Conservation (phyloP, 2,329 filamentous ascomycete species). For the Ophiostoma montium region DNA sequence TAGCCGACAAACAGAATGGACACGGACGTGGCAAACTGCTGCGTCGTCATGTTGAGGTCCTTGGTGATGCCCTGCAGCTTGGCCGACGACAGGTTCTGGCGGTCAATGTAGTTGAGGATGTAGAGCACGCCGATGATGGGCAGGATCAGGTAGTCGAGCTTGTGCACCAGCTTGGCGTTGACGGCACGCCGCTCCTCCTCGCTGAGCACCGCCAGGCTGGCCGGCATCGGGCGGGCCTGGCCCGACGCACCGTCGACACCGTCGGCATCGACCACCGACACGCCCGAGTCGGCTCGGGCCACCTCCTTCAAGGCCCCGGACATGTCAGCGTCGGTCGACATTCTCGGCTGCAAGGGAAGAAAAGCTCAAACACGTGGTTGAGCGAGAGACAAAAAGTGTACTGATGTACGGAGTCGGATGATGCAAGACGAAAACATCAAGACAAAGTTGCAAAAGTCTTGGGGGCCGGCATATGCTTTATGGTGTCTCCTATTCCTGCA, state of each 20-base stretch:
- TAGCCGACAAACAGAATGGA: constrained; percentile 38
- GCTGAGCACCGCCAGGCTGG: background rate
- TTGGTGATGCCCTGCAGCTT: constrained; percentile 30
- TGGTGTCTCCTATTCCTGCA: too few relatives aligned
- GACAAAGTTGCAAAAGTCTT: too few relatives aligned
- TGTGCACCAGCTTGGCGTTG: constrained; percentile 22
- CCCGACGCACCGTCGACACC: too few relatives aligned
- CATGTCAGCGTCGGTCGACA: background rate
- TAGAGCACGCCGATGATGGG: constrained; percentile 49
- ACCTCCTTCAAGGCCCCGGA: background rate
- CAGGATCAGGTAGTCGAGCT: constrained; percentile 45
- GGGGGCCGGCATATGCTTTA: too few relatives aligned
- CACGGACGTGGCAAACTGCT: constrained; percentile 26
- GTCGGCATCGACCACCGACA: background rate
- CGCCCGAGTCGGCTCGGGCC: background rate
- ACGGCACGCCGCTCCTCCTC: background rate
- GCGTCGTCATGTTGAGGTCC: constrained; percentile 26
- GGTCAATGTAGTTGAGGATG: constrained; percentile 47
- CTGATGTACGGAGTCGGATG: too few relatives aligned
- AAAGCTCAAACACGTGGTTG: background rate
- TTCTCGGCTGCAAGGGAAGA: background rate
- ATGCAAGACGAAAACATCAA: too few relatives aligned
- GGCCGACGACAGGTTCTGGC: constrained; percentile 27
- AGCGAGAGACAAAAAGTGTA: background rate
- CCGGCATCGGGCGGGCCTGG: background rate